These are phyloP conservation scores for Rhytidhysteron rufulum DNA, from an alignment of 2,329 filamentous ascomycete species.

Conservation along the genomic window DNA sequence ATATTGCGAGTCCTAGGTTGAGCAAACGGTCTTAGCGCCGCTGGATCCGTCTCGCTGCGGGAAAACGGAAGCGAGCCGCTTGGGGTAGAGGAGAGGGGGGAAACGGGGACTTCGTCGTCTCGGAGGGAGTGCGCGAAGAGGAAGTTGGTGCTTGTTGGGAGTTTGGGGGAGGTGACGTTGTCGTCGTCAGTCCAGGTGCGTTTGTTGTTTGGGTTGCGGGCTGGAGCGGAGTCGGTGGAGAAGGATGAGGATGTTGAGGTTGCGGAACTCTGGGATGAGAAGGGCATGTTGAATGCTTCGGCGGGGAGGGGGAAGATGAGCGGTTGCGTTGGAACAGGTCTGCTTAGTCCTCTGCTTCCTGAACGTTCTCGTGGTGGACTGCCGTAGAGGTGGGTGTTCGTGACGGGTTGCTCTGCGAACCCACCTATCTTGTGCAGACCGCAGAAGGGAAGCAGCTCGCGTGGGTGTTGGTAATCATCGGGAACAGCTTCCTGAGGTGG, in stretches of 20 bases:
- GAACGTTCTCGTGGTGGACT: slow-evolving; percentile 38
- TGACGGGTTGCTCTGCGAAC: slow-evolving; percentile 55
- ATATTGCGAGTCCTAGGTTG: slow-evolving; percentile 24
- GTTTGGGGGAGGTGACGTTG: slow-evolving; percentile 13
- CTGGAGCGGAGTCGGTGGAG: slow-evolving; percentile 25
- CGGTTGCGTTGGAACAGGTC: slow-evolving; percentile 1
- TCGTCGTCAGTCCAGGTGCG: slow-evolving; percentile 41
- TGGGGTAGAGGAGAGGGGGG: slow-evolving; percentile 29
- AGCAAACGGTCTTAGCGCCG: slow-evolving; percentile 22
- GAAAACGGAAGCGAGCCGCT: slow-evolving; percentile 15
- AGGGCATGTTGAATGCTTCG: slow-evolving; percentile 29
- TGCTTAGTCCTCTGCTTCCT: slow-evolving; percentile 28
- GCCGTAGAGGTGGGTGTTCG: slow-evolving; percentile 28
- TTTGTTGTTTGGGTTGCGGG: slow-evolving; percentile 33
- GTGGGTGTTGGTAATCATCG: slow-evolving; percentile 28
- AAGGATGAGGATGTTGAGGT: slow-evolving; percentile 24
- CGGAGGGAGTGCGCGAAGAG: slow-evolving; percentile 19
- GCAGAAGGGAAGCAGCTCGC: slow-evolving; percentile 75
- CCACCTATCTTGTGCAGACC: slow-evolving; percentile 75
- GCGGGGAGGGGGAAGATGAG: slow-evolving; percentile 26
- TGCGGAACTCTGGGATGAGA: slow-evolving; percentile 25
- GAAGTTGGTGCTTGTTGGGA: slow-evolving; percentile 21
- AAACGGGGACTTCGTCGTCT: slow-evolving; percentile 33
- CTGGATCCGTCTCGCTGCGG: slow-evolving; percentile 8
- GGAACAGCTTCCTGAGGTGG: slow-evolving; percentile 18